Conservation (phyloP, 2,329 filamentous ascomycete genomes). For the Coniosporium tulheliwenetii region DNA sequence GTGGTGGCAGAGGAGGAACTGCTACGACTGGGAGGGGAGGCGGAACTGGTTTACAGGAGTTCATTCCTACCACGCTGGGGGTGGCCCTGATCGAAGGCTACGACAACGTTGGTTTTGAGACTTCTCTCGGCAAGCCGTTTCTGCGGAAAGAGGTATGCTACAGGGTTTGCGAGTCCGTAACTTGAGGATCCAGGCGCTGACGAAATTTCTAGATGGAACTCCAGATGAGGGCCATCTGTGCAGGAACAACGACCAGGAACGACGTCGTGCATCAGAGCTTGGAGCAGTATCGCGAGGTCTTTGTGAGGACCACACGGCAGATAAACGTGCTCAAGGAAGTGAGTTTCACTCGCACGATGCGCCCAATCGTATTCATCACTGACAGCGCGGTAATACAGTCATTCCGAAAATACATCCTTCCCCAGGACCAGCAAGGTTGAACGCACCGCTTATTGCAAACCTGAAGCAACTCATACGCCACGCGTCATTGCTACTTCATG, state of each 20-base stretch:
- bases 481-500: too few species aligned
- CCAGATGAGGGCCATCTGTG: constrained; percentile 93
- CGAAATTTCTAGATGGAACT: constrained; percentile 58
- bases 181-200: background rate
- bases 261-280: constrained; percentile 72
- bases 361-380: too few species aligned
- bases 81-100: constrained; percentile 89
- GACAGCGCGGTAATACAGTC: constrained; percentile 10
- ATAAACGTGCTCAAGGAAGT: constrained; percentile 45
- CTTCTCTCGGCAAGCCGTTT: constrained; percentile 88
- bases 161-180: background rate
- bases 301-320: constrained; percentile 63
- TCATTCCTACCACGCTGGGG: constrained; percentile 83
- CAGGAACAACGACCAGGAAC: constrained; percentile 59
- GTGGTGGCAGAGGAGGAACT: constrained; percentile 30
- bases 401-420: constrained; percentile 22
- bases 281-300: constrained; percentile 74
- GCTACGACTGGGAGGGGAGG: constrained; percentile 28
- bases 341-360: constrained; percentile 10
- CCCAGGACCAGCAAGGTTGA: constrained; percentile 6
- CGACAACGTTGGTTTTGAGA: constrained; percentile 84
- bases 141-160: constrained; percentile 61
- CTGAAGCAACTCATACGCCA: too few species aligned
- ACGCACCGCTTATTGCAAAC: too few species aligned
- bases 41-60: constrained; percentile 50